Evolutionary conservation across 1,284 basidiomycete genomes (phyloP), one percentile per base, ranked within the genome.

Genomic region (Ustilago nuda): DNA sequence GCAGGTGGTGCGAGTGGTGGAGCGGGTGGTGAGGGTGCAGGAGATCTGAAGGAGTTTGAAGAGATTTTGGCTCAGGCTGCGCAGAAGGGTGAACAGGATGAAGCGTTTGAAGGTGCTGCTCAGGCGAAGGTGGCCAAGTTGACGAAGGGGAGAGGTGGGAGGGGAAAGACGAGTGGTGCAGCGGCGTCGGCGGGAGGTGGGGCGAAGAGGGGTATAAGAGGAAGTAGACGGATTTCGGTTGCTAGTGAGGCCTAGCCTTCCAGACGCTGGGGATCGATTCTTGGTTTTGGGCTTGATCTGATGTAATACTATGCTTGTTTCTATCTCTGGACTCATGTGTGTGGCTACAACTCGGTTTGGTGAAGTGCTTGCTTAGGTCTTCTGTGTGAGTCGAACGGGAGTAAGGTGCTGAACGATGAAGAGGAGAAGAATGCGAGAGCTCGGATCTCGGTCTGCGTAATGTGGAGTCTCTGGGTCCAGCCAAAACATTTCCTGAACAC

Each of bases 21-120:
- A 1, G 45, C 58, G 11, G 37, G 52, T 30, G 64, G 36, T 6
- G 76, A 64, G 37, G 60, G 65, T 17, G 69, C 74, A 11, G 67
- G 68, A 0, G 83, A 85, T 53, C 57, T 85, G 66, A 69, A 71
- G 17, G 83, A 85, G 63, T 85, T 84, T 56, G 83, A 84, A 55
- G 83, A 93, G 92, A 94, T 95, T 41, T 88, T 99, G 8, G 91
- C 93, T 30, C 92, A 94, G 76, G 90, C 93, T 82, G 91, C 90
- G 71, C 88, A 89, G 3, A 93, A 96, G 87, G 96, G 95, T 3
- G 91, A 92, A 76, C 94, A 97, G 86, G 94, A 97, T 72, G 91
- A 94, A 76, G 94, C 91, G 32, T 89, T 98, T 48, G 93, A 94
- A 87, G 92, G 92, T 3, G 79, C 79, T 3, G 70, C 79, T 4